Evolutionary conservation across 805 yeast species (phyloP).

Genomic region (Nakazawaea peltata): DNA sequence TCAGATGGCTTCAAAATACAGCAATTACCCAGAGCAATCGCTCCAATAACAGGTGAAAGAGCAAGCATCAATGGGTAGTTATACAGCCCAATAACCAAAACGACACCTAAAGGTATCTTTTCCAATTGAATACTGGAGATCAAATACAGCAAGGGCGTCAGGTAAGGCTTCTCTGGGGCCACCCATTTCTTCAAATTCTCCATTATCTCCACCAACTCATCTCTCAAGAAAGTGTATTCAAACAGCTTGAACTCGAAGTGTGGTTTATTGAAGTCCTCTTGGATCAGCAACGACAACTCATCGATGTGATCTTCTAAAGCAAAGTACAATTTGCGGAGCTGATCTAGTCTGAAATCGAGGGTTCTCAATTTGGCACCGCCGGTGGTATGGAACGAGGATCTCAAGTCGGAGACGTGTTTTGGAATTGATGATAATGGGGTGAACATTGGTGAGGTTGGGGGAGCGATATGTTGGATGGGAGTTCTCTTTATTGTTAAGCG

Average conservation of each 20-base stretch:
- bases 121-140: constrained; percentile 22
- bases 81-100: constrained; percentile 70
- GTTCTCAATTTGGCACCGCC: constrained; percentile 37
- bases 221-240: constrained; percentile 45
- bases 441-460: no score
- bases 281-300: constrained; percentile 46
- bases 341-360: constrained; percentile 49
- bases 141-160: constrained; percentile 25
- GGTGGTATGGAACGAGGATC: constrained; percentile 34
- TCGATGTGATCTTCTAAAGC: constrained; percentile 53
- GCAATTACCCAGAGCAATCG: constrained; percentile 79
- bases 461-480: no score
- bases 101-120: constrained; percentile 50
- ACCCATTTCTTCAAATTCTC: constrained; percentile 53
- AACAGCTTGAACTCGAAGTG: constrained; percentile 50
- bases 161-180: constrained; percentile 36
- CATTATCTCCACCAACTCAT: constrained; percentile 55
- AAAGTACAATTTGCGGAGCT: constrained; percentile 60
- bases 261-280: constrained; percentile 61
- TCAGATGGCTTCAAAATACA: constrained; percentile 77
- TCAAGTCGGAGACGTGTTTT: constrained; percentile 32
- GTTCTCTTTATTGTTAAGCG: no score
- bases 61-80: constrained; percentile 69
- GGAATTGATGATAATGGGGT: constrained; percentile 46
- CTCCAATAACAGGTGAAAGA: constrained; percentile 63